phyloP scores from a whole-genome alignment of 169 alveolate genomes.

The Eimeria acervulina region DNA sequence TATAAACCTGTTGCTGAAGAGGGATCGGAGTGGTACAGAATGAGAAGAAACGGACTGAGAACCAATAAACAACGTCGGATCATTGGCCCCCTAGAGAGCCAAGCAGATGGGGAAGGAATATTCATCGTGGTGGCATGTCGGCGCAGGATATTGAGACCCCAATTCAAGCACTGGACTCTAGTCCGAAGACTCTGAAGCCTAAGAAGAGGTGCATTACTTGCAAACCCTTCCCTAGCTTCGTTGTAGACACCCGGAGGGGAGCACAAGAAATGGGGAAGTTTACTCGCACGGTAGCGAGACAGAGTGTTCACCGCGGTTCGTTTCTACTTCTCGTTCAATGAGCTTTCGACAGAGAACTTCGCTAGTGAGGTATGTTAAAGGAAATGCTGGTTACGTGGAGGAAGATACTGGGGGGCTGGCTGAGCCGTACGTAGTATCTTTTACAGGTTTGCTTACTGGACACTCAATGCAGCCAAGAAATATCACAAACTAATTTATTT shows the following conservation, averaged over 20 bases:
- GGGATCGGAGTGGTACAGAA: background rate
- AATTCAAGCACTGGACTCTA: background rate
- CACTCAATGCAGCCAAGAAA: background rate
- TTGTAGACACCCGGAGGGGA: background rate
- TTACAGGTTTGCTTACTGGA: background rate
- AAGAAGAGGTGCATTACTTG: background rate
- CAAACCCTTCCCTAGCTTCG: background rate
- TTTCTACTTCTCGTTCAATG: background rate
- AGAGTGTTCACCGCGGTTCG: background rate
- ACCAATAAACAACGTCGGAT: background rate
- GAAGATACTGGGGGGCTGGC: background rate
- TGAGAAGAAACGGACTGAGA: background rate
- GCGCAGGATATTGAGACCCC: background rate
- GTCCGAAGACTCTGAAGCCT: background rate
- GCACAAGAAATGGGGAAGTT: background rate
- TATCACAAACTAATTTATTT: background rate
- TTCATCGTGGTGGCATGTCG: constrained; percentile 49
- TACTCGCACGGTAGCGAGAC: background rate
- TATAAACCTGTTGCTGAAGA: background rate
- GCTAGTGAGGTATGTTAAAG: background rate
- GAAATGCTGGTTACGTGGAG: background rate
- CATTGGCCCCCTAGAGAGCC: background rate
- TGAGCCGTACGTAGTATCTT: background rate
- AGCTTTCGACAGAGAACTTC: background rate
- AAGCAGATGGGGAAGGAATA: background rate